phyloP scores from a whole-genome alignment of 2,329 filamentous ascomycete genomes.

The Aureobasidium sp. region DNA sequence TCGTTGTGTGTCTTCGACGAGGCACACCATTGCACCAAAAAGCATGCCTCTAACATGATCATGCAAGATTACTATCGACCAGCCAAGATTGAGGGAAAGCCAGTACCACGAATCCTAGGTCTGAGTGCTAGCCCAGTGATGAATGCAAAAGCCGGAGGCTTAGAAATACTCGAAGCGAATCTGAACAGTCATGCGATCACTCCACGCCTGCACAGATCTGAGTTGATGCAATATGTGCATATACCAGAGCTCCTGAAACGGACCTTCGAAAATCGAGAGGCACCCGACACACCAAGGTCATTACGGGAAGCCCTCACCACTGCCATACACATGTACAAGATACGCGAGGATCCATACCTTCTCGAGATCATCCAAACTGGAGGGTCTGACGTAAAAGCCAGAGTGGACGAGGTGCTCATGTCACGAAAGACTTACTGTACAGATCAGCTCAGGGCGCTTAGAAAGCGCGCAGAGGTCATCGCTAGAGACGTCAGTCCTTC shows the following conservation, averaged over 20 bases:
- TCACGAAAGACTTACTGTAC: constrained; percentile 34
- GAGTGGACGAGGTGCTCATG: constrained; percentile 24
- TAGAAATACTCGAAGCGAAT: constrained; percentile 59
- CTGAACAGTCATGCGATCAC: constrained; percentile 63
- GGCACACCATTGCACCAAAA: constrained; percentile 67
- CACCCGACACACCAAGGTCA: background rate
- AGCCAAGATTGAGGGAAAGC: constrained; percentile 26
- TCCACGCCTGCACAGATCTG: constrained; percentile 60
- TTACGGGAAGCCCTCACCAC: constrained; percentile 20
- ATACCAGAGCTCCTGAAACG: constrained; percentile 49
- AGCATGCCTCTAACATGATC: constrained; percentile 59
- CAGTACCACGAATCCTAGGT: constrained; percentile 63
- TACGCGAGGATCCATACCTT: constrained; percentile 35
- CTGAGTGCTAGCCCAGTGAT: constrained; percentile 74
- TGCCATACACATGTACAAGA: constrained; percentile 22
- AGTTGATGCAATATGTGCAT: constrained; percentile 62
- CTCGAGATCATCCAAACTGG: constrained; percentile 26
- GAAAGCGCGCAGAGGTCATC: constrained; percentile 28
- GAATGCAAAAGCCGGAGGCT: constrained; percentile 46
- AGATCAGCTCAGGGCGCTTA: constrained; percentile 32
- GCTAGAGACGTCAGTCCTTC: constrained; percentile 32
- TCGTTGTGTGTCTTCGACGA: constrained; percentile 76
- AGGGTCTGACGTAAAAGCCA: constrained; percentile 21
- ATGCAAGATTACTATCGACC: constrained; percentile 66
- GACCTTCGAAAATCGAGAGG: background rate